Conservation (phyloP, 441 rosid species). For the Aquilaria agallochum region DNA sequence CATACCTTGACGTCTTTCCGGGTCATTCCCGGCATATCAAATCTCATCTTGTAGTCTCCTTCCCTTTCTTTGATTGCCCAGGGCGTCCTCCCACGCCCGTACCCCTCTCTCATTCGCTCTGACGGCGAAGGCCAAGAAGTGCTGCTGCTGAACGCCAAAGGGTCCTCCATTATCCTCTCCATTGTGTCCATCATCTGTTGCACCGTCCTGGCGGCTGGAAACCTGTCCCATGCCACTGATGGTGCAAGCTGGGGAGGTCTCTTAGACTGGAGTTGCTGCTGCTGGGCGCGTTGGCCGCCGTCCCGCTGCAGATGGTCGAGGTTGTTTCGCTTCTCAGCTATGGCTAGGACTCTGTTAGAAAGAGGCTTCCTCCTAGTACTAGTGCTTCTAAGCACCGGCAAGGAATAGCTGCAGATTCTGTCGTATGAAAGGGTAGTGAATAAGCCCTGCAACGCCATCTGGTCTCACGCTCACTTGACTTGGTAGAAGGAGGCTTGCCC, state of each 20-base stretch:
- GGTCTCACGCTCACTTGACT: too few relatives aligned
- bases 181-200: conserved; percentile 69
- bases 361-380: too few relatives aligned
- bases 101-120: conserved; percentile 9
- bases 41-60: conserved; percentile 50
- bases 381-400: too few relatives aligned
- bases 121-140: conserved; percentile 12
- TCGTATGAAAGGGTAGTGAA: too few relatives aligned
- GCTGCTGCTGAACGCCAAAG: conserved; percentile 11
- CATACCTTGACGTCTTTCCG: conserved; percentile 55
- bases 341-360: conserved; percentile 18
- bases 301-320: conserved; percentile 30
- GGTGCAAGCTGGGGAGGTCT: conserved; percentile 33
- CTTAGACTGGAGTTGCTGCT: conserved; percentile 15
- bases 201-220: conserved; percentile 56
- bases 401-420: too few relatives aligned
- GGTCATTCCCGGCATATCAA: conserved; percentile 72
- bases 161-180: conserved; percentile 58
- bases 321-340: conserved; percentile 34
- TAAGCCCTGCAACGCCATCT: too few relatives aligned
- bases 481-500: too few relatives aligned
- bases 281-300: too few relatives aligned
- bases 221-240: conserved; percentile 51
- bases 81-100: conserved; percentile 45
- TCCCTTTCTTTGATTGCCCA: conserved; percentile 64